These are phyloP conservation scores for Thermochaetoides dissita DNA, from an alignment of 2,329 filamentous ascomycete species.

Conservation along the genomic window DNA sequence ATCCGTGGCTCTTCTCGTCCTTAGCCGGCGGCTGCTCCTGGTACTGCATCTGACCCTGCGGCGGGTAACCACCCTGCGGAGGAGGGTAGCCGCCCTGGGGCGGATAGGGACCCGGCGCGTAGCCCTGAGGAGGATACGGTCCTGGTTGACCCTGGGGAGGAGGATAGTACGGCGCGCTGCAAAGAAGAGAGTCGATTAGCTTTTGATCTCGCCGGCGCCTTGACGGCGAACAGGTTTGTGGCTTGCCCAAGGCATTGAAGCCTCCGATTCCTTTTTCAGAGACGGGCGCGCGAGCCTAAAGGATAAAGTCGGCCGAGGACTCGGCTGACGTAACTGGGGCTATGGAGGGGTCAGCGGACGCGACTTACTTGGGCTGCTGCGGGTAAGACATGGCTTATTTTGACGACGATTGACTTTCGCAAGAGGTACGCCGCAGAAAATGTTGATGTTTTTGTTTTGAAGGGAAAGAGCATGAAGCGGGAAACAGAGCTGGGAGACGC, in stretches of 20 bases:
- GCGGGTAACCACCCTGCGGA: slow-evolving; percentile 5
- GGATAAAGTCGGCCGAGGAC: too few relatives aligned
- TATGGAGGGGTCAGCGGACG: too few relatives aligned
- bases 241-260: not conserved
- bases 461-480: too few relatives aligned
- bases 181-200: not conserved
- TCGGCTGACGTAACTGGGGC: too few relatives aligned
- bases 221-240: not conserved
- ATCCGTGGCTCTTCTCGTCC: slow-evolving; percentile 28
- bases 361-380: too few relatives aligned
- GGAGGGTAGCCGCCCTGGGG: slow-evolving; percentile 9
- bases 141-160: slow-evolving; percentile 4
- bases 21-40: slow-evolving; percentile 21
- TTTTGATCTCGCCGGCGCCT: not conserved
- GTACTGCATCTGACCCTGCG: slow-evolving; percentile 21
- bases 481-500: too few relatives aligned
- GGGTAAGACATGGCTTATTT: too few relatives aligned
- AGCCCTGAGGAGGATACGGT: slow-evolving; percentile 2
- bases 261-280: too few relatives aligned
- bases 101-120: slow-evolving; percentile 1
- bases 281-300: too few relatives aligned
- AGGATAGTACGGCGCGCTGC: not conserved
- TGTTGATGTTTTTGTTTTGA: too few relatives aligned
- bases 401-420: too few relatives aligned
- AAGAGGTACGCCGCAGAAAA: too few relatives aligned